phyloP scores from a whole-genome alignment of 2,329 filamentous ascomycete genomes.

The Colletotrichum sp. region DNA sequence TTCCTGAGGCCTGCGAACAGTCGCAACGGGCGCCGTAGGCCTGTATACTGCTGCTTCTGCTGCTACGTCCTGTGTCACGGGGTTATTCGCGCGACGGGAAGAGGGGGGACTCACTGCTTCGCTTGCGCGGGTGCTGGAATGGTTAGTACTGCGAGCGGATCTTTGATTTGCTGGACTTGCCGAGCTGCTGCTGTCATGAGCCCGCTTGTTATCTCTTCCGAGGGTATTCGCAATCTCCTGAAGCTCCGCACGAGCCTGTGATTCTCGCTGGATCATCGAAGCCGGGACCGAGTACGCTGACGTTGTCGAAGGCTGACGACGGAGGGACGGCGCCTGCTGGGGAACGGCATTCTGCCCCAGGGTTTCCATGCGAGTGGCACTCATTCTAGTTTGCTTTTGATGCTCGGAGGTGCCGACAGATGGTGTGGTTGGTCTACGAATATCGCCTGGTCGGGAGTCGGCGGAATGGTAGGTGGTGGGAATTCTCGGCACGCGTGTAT shows the following conservation, averaged over 20 bases:
- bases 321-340: not conserved
- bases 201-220: not conserved
- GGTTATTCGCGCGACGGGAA: not conserved
- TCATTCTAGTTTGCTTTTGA: not conserved
- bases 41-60: not conserved
- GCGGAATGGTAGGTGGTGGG: not conserved
- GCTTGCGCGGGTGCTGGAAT: not conserved
- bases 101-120: slow-evolving; percentile 5
- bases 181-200: not conserved
- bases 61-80: slow-evolving; percentile 1
- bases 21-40: not conserved
- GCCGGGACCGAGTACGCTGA: not conserved
- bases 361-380: not conserved
- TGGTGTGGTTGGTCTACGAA: not conserved
- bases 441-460: not conserved
- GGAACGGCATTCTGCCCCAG: not conserved
- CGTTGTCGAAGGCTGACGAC: not conserved
- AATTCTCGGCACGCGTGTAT: not conserved
- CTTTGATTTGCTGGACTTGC: not conserved
- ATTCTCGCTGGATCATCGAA: not conserved
- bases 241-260: not conserved
- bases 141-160: not conserved
- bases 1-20: not conserved
- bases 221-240: not conserved
- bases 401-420: not conserved